Evolutionary conservation across 108 stramenopile species (phyloP).

Genomic region (Cyclotella cryptica): DNA sequence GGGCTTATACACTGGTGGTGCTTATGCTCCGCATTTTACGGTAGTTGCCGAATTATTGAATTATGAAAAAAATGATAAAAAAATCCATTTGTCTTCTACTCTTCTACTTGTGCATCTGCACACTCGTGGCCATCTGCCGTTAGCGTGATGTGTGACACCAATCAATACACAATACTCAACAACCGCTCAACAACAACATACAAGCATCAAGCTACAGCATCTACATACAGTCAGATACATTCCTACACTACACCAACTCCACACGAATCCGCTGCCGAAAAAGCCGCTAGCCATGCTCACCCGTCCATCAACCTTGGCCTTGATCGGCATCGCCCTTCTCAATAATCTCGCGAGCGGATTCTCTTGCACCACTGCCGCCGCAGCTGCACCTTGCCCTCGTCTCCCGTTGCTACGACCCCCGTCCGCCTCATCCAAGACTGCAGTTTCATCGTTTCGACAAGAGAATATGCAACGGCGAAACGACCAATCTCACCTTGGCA

Average conservation of each 20-base stretch:
- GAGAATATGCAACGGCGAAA: not conserved
- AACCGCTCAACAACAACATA: no score
- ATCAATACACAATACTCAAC: no score
- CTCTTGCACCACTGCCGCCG: slow-evolving; percentile 28
- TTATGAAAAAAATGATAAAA: no score
- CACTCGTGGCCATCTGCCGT: no score
- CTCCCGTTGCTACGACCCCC: not conserved
- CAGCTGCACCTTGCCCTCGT: slow-evolving; percentile 10
- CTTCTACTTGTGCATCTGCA: no score
- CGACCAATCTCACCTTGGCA: not conserved
- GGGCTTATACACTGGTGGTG: no score
- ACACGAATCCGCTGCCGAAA: not conserved
- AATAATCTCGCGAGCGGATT: slow-evolving; percentile 43
- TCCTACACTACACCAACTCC: no score
- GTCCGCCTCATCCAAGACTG: not conserved
- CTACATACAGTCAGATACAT: no score
- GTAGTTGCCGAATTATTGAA: no score
- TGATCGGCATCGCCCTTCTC: slow-evolving; percentile 39
- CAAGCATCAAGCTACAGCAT: no score
- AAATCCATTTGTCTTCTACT: no score
- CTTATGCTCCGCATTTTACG: no score
- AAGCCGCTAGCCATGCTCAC: slow-evolving; percentile 23
- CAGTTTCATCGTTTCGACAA: not conserved
- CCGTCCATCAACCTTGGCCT: slow-evolving; percentile 10
- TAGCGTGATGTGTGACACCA: not conserved